phyloP scores from a whole-genome alignment of 371 early-diverging fungal genomes.

The Capniomyces stellatus region DNA sequence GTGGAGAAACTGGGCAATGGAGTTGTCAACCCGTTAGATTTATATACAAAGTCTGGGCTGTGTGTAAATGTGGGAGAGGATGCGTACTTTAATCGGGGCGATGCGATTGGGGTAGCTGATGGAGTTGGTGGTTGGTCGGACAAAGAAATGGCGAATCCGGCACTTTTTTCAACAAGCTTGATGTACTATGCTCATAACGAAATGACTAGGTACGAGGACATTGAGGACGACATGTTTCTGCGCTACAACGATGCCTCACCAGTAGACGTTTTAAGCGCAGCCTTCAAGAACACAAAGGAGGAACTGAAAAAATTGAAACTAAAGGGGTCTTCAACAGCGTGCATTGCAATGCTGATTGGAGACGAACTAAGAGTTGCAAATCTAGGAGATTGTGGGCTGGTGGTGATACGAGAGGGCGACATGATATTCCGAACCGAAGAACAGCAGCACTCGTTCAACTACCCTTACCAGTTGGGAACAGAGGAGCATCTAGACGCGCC shows the following conservation, averaged over 20 bases:
- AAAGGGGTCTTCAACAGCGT: slow-evolving; percentile 79
- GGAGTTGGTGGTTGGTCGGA: slow-evolving; percentile 68
- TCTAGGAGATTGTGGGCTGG: slow-evolving; percentile 83
- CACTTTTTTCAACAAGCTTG: slow-evolving; percentile 67
- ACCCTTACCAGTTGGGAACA: slow-evolving; percentile 61
- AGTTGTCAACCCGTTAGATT: slow-evolving; percentile 6
- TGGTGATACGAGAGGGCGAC: slow-evolving; percentile 66
- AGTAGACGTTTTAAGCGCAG: slow-evolving; percentile 48
- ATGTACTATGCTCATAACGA: slow-evolving; percentile 82
- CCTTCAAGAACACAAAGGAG: slow-evolving; percentile 52
- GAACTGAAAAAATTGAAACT: slow-evolving; percentile 38
- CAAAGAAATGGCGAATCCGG: slow-evolving; percentile 48
- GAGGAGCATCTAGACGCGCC: slow-evolving; percentile 41
- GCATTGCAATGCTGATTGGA: slow-evolving; percentile 64
- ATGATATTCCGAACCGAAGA: slow-evolving; percentile 81
- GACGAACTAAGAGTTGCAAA: slow-evolving; percentile 85
- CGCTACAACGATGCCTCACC: slow-evolving; percentile 59
- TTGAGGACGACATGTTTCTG: slow-evolving; percentile 41
- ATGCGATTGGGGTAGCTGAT: slow-evolving; percentile 67
- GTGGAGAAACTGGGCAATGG: slow-evolving; percentile 5
- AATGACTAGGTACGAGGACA: slow-evolving; percentile 63
- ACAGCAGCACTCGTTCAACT: slow-evolving; percentile 70
- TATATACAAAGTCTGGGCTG: slow-evolving; percentile 49
- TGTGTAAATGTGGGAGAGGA: slow-evolving; percentile 66
- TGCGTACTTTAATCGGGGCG: slow-evolving; percentile 51